These are phyloP conservation scores for Hypoxylon sp. DNA, from an alignment of 2,329 filamentous ascomycete species.

Conservation along the genomic window DNA sequence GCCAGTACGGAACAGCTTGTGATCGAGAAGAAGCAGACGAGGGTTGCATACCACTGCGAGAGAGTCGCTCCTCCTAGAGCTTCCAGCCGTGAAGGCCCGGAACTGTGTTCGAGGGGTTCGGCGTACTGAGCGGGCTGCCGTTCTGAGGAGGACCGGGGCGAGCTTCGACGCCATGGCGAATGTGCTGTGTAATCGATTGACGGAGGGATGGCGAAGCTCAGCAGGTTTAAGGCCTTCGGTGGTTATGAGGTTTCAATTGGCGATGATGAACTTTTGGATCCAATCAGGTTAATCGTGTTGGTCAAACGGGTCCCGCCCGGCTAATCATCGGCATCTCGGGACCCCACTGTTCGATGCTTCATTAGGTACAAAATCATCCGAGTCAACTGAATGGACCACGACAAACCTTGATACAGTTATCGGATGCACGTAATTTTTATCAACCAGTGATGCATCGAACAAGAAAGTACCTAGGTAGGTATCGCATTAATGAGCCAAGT, in stretches of 20 bases:
- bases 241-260: conserved; percentile 47
- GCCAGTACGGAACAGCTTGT: conserved; percentile 12
- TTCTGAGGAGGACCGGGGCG: conserved; percentile 79
- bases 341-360: conserved; percentile 17
- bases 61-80: conserved; percentile 79
- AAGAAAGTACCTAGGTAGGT: conserved; percentile 3
- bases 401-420: conserved; percentile 14
- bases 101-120: conserved; percentile 75
- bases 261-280: conserved; percentile 45
- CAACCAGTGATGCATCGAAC: not conserved
- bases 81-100: conserved; percentile 77
- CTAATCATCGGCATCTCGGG: conserved; percentile 25
- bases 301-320: conserved; percentile 38
- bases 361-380: conserved; percentile 5
- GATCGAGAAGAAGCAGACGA: conserved; percentile 28
- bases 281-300: conserved; percentile 43
- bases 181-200: conserved; percentile 50
- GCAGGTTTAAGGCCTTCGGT: conserved; percentile 34
- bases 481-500: conserved; percentile 15
- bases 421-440: not conserved
- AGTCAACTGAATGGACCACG: conserved; percentile 23
- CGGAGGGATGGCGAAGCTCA: conserved; percentile 43
- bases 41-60: conserved; percentile 74
- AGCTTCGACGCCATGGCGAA: conserved; percentile 85
- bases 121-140: conserved; percentile 74